A percentile compares a stretch with the other conserved stretches of the same genome.
Evolutionary conservation across 495 filamentous ascomycete species (phyloP).

Genomic region (Aspergillus nanangensis): DNA sequence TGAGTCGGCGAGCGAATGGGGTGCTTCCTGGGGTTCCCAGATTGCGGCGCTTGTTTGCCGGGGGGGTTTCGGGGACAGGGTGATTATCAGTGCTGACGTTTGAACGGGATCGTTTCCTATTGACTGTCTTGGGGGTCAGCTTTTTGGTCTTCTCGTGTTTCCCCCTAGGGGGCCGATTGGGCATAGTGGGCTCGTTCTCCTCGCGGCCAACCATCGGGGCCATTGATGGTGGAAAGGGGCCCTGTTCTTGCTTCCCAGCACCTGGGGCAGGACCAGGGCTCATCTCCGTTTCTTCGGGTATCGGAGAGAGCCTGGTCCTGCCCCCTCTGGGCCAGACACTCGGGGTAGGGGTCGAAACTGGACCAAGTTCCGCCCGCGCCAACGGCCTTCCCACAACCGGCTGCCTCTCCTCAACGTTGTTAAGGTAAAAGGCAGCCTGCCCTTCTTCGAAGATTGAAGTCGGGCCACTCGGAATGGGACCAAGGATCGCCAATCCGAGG

Average conservation of each 20-base stretch:
- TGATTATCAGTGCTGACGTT: constrained; percentile 5
- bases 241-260: constrained; percentile 1
- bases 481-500: neutral
- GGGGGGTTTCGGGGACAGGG: constrained; percentile 6
- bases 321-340: constrained; percentile 2
- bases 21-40: constrained; percentile 18
- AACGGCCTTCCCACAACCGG: constrained; percentile 8
- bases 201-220: neutral
- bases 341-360: neutral
- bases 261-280: constrained; percentile 8
- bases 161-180: neutral
- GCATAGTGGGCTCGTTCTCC: neutral
- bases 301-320: constrained; percentile 9
- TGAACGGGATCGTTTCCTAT: constrained; percentile 13
- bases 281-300: constrained; percentile 8
- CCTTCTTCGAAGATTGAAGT: constrained; percentile 6
- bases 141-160: neutral
- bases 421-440: neutral
- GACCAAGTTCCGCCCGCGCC: constrained; percentile 11
- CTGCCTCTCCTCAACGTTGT: neutral
- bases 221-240: neutral
- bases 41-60: constrained; percentile 19
- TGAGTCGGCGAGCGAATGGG: constrained; percentile 10
- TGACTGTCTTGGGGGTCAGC: constrained; percentile 15
- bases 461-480: constrained; percentile 1